These are phyloP conservation scores for Russula sp. DNA, from an alignment of 768 basidiomycete species.

Conservation along the genomic window DNA sequence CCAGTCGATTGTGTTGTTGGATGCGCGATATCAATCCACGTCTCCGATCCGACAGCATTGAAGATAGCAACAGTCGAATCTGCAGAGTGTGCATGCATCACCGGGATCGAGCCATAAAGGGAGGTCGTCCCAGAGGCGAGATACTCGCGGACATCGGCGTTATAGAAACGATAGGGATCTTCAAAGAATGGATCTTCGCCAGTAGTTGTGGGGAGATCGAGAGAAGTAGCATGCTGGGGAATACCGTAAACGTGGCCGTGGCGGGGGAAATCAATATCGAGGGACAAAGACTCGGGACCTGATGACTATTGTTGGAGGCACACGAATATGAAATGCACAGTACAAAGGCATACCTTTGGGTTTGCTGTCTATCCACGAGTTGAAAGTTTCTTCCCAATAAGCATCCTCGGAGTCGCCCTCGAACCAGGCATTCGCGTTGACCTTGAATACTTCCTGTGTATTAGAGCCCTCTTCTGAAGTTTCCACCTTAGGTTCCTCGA, in stretches of 20 bases:
- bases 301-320: slow-evolving; percentile 4
- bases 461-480: slow-evolving; percentile 37
- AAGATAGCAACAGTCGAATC: slow-evolving; percentile 89
- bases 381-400: slow-evolving; percentile 87
- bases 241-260: slow-evolving; percentile 93
- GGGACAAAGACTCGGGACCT: slow-evolving; percentile 92
- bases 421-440: slow-evolving; percentile 67
- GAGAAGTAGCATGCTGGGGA: slow-evolving; percentile 88
- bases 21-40: slow-evolving; percentile 89
- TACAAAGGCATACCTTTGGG: slow-evolving; percentile 68
- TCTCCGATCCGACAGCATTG: slow-evolving; percentile 83
- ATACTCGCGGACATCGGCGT: slow-evolving; percentile 96
- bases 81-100: slow-evolving; percentile 88
- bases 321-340: not conserved
- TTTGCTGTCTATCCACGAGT: slow-evolving; percentile 85
- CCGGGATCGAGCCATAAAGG: slow-evolving; percentile 86
- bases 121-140: slow-evolving; percentile 70
- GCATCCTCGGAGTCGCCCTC: slow-evolving; percentile 81
- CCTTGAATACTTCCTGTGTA: slow-evolving; percentile 48
- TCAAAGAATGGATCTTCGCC: slow-evolving; percentile 70
- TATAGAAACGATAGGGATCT: slow-evolving; percentile 94
- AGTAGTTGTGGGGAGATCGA: slow-evolving; percentile 83
- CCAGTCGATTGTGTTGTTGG: slow-evolving; percentile 59
- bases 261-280: slow-evolving; percentile 91
- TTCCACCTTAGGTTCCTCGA: slow-evolving; percentile 42